A percentile compares a stretch with the other conserved stretches of the same genome.
Evolutionary conservation across 2,329 filamentous ascomycete species (phyloP).

Genomic region (Monosporascus sp.): DNA sequence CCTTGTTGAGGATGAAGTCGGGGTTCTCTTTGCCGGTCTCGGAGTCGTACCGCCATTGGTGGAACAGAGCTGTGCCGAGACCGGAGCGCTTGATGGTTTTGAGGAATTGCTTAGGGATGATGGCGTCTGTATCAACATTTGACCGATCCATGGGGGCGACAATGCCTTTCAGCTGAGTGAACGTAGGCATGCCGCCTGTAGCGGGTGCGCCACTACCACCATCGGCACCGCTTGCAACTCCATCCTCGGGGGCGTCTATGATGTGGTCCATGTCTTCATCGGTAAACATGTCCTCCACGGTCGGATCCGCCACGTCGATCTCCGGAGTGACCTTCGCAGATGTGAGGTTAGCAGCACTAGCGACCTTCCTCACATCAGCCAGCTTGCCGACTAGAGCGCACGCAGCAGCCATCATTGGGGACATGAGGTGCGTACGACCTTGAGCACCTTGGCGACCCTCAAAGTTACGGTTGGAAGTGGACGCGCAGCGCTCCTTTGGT

Average conservation of each 20-base stretch:
- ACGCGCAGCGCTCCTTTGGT: conserved; percentile 87
- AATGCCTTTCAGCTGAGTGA: conserved; percentile 76
- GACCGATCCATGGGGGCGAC: conserved; percentile 80
- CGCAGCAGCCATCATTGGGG: conserved; percentile 92
- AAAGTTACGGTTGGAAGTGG: conserved; percentile 95
- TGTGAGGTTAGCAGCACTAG: neutral
- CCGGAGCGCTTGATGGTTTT: conserved; percentile 99
- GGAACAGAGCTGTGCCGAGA: conserved; percentile 82
- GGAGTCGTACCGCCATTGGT: conserved; percentile 68
- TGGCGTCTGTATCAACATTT: conserved; percentile 98
- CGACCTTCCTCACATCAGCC: conserved; percentile 58
- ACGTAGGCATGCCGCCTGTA: conserved; percentile 71
- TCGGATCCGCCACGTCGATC: conserved; percentile 53
- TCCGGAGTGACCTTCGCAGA: conserved; percentile 38
- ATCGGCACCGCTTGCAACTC: conserved; percentile 59
- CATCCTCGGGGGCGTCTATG: conserved; percentile 57
- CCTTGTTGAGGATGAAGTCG: conserved; percentile 84
- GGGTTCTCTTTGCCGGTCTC: conserved; percentile 68
- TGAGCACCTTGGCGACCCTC: conserved; percentile 91
- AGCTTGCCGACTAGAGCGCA: conserved; percentile 87
- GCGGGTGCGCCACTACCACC: conserved; percentile 40
- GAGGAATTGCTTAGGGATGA: conserved; percentile 98
- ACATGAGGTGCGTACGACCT: conserved; percentile 92
- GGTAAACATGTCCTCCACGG: conserved; percentile 47
- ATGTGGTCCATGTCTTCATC: conserved; percentile 47